Percentiles rank a stretch among this genome's conserved stretches.
These are phyloP conservation scores for Dichotomopilus funicola DNA, from an alignment of 2,329 filamentous ascomycete species.

Conservation along the genomic window DNA sequence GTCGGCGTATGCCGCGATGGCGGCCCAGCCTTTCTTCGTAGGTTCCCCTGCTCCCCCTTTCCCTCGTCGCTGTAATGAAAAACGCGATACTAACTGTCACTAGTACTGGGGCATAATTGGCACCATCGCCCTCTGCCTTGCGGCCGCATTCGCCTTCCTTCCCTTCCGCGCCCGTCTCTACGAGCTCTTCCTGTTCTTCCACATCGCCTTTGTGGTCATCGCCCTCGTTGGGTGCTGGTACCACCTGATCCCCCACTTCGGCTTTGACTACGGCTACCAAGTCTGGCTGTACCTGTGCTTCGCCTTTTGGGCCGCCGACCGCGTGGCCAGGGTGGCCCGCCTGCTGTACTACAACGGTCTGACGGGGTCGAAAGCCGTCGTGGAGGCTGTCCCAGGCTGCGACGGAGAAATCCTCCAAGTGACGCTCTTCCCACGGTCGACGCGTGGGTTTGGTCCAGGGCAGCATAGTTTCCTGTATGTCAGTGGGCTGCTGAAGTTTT, in stretches of 20 bases:
- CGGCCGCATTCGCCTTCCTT: background rate
- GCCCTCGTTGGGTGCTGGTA: background rate
- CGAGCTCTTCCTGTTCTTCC: constrained; percentile 1
- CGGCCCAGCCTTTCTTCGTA: too few species aligned
- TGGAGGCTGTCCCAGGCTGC: background rate
- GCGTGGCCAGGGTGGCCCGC: background rate
- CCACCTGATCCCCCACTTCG: background rate
- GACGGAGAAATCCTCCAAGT: background rate
- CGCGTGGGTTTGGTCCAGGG: background rate
- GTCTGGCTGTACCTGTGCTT: constrained; percentile 4
- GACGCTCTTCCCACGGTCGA: background rate
- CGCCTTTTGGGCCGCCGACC: constrained; percentile 3
- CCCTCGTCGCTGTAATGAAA: background rate
- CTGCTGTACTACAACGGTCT: background rate
- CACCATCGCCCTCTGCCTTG: background rate
- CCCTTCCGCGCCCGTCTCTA: background rate
- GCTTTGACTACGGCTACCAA: constrained; percentile 2
- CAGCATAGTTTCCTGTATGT: background rate
- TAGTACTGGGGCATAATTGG: constrained; percentile 2
- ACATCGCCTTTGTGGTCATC: background rate
- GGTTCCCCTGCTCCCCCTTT: too few species aligned
- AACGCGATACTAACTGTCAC: background rate
- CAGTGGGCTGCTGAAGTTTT: background rate
- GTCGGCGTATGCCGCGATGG: background rate
- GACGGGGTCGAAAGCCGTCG: background rate